Conservation (phyloP, 1,139 yeast genomes). For the Eremothecium coryli region DNA sequence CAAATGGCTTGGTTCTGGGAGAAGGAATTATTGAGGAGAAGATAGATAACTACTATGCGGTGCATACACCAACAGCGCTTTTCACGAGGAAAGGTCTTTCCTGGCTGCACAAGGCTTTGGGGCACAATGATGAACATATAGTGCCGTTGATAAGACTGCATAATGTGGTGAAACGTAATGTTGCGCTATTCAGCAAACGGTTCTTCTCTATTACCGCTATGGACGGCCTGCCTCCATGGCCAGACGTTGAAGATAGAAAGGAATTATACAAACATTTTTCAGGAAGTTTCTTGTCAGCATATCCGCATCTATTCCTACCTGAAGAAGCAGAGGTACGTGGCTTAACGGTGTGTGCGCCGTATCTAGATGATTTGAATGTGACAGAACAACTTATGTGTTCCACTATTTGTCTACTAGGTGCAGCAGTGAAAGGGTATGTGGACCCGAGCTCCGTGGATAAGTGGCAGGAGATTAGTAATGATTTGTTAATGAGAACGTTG, state of each 20-base stretch:
- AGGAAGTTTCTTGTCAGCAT: too few species aligned
- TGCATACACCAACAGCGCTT: conserved; percentile 7
- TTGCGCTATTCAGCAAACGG: background rate
- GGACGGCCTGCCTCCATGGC: conserved; percentile 7
- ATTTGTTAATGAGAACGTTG: conserved; percentile 7
- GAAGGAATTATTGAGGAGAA: too few species aligned
- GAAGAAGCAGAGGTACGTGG: too few species aligned
- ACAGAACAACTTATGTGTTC: background rate
- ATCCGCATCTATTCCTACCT: too few species aligned
- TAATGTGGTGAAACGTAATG: conserved; percentile 1
- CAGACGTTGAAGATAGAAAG: conserved; percentile 4
- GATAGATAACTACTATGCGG: conserved; percentile 5
- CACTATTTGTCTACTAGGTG: background rate
- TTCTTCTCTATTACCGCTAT: conserved; percentile 3
- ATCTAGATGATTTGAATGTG: background rate
- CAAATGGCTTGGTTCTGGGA: too few species aligned
- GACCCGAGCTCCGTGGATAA: background rate
- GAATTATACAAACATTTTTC: too few species aligned
- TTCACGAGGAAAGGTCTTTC: conserved; percentile 7
- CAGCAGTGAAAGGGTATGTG: background rate
- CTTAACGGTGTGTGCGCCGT: too few species aligned
- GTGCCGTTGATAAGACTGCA: conserved; percentile 5
- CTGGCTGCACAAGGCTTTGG: conserved; percentile 7
- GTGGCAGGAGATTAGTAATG: conserved; percentile 7
- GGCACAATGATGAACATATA: conserved; percentile 3